A percentile compares a stretch with the other conserved stretches of the same genome.
These are phyloP conservation scores for Sporormia fimetaria DNA, from an alignment of 495 filamentous ascomycete genomes.

Conservation along the genomic window DNA sequence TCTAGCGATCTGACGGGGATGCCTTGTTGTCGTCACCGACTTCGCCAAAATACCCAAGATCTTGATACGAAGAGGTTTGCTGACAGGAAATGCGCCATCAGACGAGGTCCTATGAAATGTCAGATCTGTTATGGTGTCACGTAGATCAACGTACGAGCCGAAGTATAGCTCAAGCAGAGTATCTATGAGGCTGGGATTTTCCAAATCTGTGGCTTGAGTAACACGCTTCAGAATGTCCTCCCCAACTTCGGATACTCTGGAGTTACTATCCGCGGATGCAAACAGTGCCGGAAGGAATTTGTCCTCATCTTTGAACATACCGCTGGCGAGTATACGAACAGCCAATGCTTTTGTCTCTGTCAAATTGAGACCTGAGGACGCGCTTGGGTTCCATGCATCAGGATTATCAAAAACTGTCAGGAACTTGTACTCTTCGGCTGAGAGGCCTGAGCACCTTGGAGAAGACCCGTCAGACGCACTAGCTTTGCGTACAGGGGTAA, in stretches of 20 bases:
- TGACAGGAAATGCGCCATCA: conserved; percentile 43
- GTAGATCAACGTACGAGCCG: conserved; percentile 13
- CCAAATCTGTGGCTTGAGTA: conserved; percentile 51
- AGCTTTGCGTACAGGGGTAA: conserved; percentile 36
- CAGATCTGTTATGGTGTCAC: not conserved
- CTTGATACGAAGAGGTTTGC: conserved; percentile 60
- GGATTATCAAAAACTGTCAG: conserved; percentile 53
- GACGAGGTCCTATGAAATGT: conserved; percentile 12
- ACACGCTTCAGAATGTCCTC: conserved; percentile 78
- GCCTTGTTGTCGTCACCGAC: conserved; percentile 55
- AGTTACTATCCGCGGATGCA: conserved; percentile 71
- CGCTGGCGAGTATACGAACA: conserved; percentile 63
- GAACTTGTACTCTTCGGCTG: conserved; percentile 59
- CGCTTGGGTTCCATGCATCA: conserved; percentile 55
- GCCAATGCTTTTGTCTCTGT: conserved; percentile 56
- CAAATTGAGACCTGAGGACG: conserved; percentile 52
- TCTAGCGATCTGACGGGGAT: conserved; percentile 50
- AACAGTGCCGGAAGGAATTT: conserved; percentile 73
- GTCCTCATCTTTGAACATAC: conserved; percentile 69
- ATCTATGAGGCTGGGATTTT: conserved; percentile 51
- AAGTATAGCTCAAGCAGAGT: conserved; percentile 57
- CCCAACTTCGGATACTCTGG: conserved; percentile 63
- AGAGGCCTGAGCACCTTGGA: conserved; percentile 56
- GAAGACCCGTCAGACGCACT: conserved; percentile 5
- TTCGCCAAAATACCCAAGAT: conserved; percentile 65